Percentiles rank a stretch among this genome's conserved stretches.
These are phyloP conservation scores for Nectriaceae sp. DNA, from an alignment of 2,329 filamentous ascomycete species.

Conservation along the genomic window DNA sequence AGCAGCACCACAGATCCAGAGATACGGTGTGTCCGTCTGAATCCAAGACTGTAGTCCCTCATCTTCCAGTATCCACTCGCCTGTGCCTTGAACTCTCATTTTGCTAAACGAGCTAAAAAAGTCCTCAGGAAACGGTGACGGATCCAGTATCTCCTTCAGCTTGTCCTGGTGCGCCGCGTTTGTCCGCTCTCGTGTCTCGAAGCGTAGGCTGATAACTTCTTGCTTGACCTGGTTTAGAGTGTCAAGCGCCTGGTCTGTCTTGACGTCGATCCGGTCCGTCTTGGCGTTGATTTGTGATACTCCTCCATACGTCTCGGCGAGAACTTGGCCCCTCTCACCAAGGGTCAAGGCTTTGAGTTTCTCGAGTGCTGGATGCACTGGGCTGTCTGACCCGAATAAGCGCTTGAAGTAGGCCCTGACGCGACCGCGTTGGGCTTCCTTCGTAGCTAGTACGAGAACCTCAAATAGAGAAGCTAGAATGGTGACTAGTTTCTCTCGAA, in stretches of 20 bases:
- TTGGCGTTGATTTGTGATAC: constrained; percentile 38
- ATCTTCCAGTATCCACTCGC: constrained; percentile 48
- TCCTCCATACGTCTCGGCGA: constrained; percentile 45
- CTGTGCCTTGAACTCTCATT: constrained; percentile 42
- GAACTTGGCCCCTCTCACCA: constrained; percentile 44
- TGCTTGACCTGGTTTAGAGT: constrained; percentile 38
- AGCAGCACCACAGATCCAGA: constrained; percentile 47
- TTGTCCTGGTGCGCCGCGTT: constrained; percentile 37
- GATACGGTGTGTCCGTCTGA: constrained; percentile 36
- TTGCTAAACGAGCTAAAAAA: constrained; percentile 43
- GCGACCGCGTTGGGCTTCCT: constrained; percentile 43
- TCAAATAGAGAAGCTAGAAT: constrained; percentile 48
- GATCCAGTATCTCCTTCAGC: constrained; percentile 41
- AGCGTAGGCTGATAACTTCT: constrained; percentile 34
- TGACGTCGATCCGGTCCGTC: constrained; percentile 37
- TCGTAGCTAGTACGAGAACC: constrained; percentile 45
- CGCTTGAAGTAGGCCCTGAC: constrained; percentile 43
- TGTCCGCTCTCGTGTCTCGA: constrained; percentile 37
- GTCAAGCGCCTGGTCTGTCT: constrained; percentile 38
- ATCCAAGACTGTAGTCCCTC: constrained; percentile 42
- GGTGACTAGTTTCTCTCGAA: constrained; percentile 41
- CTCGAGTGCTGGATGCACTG: constrained; percentile 40
- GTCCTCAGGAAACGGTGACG: constrained; percentile 46
- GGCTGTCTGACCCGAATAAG: constrained; percentile 41
- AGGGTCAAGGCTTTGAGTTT: constrained; percentile 43